phyloP scores from a whole-genome alignment of 2,329 filamentous ascomycete genomes.

The Colletotrichum siamense region DNA sequence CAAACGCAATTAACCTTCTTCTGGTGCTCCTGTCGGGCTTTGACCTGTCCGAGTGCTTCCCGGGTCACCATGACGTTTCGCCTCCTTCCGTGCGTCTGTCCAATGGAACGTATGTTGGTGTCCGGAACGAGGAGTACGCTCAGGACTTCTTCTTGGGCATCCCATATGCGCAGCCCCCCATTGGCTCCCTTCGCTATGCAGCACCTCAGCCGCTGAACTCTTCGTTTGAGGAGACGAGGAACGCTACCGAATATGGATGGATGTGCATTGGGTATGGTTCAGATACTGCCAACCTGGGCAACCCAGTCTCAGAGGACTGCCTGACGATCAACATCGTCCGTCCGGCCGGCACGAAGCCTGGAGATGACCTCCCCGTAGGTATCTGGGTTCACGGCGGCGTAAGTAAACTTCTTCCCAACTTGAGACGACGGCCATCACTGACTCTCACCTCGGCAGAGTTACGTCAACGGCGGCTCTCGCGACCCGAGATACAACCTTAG shows the following conservation, averaged over 20 bases:
- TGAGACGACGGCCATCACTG: not conserved
- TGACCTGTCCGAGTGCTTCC: conserved; percentile 3
- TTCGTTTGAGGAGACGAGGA: conserved; percentile 46
- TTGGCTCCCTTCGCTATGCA: conserved; percentile 62
- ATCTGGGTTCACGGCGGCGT: conserved; percentile 65
- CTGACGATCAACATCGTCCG: conserved; percentile 54
- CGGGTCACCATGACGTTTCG: not conserved
- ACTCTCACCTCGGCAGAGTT: conserved; percentile 8
- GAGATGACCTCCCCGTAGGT: conserved; percentile 57
- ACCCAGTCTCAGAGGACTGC: conserved; percentile 59
- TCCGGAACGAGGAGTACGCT: conserved; percentile 41
- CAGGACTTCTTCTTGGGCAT: conserved; percentile 68
- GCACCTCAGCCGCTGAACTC: conserved; percentile 58
- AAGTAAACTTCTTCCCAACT: conserved; percentile 15
- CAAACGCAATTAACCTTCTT: conserved; percentile 7
- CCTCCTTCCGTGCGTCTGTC: conserved; percentile 10
- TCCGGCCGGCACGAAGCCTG: conserved; percentile 46
- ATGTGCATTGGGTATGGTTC: conserved; percentile 58
- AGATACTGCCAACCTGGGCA: conserved; percentile 28
- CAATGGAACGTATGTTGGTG: conserved; percentile 43
- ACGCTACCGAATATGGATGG: conserved; percentile 50
- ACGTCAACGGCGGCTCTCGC: conserved; percentile 37
- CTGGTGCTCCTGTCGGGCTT: conserved; percentile 3
- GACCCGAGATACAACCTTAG: conserved; percentile 38
- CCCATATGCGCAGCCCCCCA: conserved; percentile 67